Evolutionary conservation across 768 basidiomycete species (phyloP), one percentile per base, ranked within the genome.

Genomic region (Collybia sordida): DNA sequence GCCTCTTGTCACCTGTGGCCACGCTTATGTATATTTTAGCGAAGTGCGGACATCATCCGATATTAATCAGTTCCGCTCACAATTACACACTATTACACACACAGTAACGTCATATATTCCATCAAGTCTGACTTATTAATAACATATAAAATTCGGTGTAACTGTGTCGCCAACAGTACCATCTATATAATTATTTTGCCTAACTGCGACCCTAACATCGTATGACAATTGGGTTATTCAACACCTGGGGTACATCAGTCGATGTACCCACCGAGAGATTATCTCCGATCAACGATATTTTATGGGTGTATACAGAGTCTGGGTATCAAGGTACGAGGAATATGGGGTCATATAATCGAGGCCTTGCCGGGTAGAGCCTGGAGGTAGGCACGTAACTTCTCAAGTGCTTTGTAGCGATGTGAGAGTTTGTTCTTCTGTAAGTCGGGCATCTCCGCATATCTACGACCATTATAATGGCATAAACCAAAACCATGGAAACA

Each of bases 381-480:
- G 15, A 86, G 66, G 62, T 74, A 80, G 17, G 66, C 68, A 42
- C 80, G 70, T 15, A 92, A 73, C 64, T 85, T 84, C 45, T 79
- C 82, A n/a, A 92, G 69, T 2, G 89, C 88, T 51, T 79, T 80
- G 60, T 82, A 85, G 36, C 89, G 70, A 67, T 92, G 89, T 6
- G 85, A 88, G 46, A 90, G 74, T 49, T 72, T 73, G 64, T 90
- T 87, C 70, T 92, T 92, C 64, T 79, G 75, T 14, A 75, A 78
- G 0, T 71, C 56, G 25, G 78, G 77, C 86, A 92, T 87, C 67
- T 92, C 88, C 8, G 88, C 89, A 59, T 89, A 91, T 35, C 85
- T 87, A 47, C 17, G 39, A 49, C 17, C 36, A 24, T 38, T 48
- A 25, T 40, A 14, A 58, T 38, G 34, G 28, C 51, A 27, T 42